Evolutionary conservation across 106 monocot species (phyloP), one percentile per base, ranked within the genome.

Genomic region (Dactylorhiza incarnata): DNA sequence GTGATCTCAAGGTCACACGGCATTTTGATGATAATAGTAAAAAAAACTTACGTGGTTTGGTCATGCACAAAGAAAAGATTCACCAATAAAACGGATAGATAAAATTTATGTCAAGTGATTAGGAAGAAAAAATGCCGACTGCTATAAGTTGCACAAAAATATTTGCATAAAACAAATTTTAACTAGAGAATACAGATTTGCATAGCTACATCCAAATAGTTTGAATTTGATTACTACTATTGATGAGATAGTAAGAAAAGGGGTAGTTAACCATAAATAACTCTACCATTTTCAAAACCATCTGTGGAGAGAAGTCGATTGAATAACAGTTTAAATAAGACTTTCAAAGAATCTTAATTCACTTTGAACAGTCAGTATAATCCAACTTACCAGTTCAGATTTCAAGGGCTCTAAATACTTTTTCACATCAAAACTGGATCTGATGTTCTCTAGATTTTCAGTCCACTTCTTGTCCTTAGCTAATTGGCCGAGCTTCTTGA

Each of bases 401-500:
- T 91, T 96, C 68, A 93, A 75, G 37, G 89, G 73, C 68, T 82
- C 78, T 67, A 96, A 78, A 81, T 77, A 79, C 54, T 89, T 91
- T 68, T 45, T 22, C 85, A 93, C 87, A 79, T 91, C 87, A 84
- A 91, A 37, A 55, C 74, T 93, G 23, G 96, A 85, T 71, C 84
- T 61, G 37, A 89, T 86, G 78, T 75, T 93, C 73, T 93, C 90
- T 51, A 89, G 67, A 84, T 93, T 87, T 68, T 72, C 53, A 69
- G 76, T 74, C 48, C 80, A 81, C 66, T 87, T 90, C 78, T 91
- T 87, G 19, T 96, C 91, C 68, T 45, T 86, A 7, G 85, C 82
- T 55, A 96, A 81, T 79, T 91, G 89, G 49, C 68, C 81, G 48
- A 96, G 78, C 71, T 84, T 88, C 77, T 93, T 93, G 44, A 96